Base-by-base conservation (phyloP, 768 basidiomycete species). In the Cyclocybe aegerita region DNA sequence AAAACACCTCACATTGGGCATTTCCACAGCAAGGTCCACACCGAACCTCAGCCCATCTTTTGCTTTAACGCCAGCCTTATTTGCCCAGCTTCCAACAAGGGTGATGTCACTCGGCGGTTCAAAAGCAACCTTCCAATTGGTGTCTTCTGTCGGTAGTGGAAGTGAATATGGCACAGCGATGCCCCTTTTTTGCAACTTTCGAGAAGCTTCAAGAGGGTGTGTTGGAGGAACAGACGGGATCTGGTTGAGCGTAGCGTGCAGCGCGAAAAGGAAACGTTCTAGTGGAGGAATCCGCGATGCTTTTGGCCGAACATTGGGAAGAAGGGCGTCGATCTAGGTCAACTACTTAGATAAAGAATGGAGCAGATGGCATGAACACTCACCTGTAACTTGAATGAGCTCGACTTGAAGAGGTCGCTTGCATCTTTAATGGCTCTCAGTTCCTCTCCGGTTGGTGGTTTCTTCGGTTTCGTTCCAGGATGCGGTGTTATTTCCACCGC, bases 101-200 rank as follows among this genome's bases (percentile, higher is more conserved):
- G 81, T 74, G 14, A 96, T 81, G 50, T 93, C 89, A 17, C 70
- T 75, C 1, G 94, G 95, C 39, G 75, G 78, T 55, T 88, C 83
- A 60, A 89, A 97, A 0, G 83, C 77, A 15, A 97, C 85, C 44
- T 84, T 93, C 93, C 93, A 97, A 49, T 94, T 93, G 0, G 85
- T 83, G 33, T 90, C 88, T 62, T 87, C 81, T 0, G 82, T 76
- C 0, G 90, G 91, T 16, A 80, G 70, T 0, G 93, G 92, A 0
- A 77, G 60, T 1, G 83, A 77, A 60, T 86, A 90, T 0, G 89
- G 86, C 0, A 93, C 80, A 2, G 82, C 72, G 8, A 90, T 65
- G 5, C 78, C 76, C 39, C 76, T 74, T 51, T 80, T 77, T 11
- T 77, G 64, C 39, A 88, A 68, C 30, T 69, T 64, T 29, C 79